Evolutionary conservation across 2,329 filamentous ascomycete genomes (phyloP).

Genomic region (Didymella pomorum): DNA sequence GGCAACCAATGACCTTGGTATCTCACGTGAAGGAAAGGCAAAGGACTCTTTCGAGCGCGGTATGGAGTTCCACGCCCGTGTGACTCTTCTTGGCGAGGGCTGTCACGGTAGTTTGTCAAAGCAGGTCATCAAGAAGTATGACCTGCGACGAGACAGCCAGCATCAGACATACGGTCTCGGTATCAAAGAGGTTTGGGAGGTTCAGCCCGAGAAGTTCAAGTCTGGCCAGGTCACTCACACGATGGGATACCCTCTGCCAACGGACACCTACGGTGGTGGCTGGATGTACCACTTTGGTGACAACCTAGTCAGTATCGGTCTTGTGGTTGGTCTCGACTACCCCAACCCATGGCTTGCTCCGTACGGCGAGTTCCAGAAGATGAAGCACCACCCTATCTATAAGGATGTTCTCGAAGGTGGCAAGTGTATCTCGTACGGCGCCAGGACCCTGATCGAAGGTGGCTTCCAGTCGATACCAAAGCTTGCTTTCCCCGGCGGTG

Average conservation of each 20-base stretch:
- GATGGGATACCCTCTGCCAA: conserved; percentile 88
- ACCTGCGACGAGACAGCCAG: conserved; percentile 86
- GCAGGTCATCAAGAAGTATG: conserved; percentile 92
- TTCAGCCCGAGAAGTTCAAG: conserved; percentile 89
- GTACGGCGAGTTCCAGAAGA: conserved; percentile 96
- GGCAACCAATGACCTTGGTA: conserved; percentile 92
- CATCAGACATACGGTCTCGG: conserved; percentile 95
- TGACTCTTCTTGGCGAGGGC: conserved; percentile 92
- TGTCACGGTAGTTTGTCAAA: conserved; percentile 96
- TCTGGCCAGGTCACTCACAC: conserved; percentile 87
- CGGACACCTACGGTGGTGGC: conserved; percentile 93
- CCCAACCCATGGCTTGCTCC: conserved; percentile 95
- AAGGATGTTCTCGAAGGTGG: conserved; percentile 87
- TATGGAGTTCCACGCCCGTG: conserved; percentile 96
- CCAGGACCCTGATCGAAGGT: conserved; percentile 89
- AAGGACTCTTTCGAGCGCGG: conserved; percentile 94
- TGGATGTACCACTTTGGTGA: conserved; percentile 99
- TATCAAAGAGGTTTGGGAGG: conserved; percentile 97
- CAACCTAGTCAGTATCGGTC: conserved; percentile 89
- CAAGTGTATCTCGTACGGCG: conserved; percentile 96
- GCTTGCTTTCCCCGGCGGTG: conserved; percentile 93
- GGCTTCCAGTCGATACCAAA: conserved; percentile 98
- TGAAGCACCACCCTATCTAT: conserved; percentile 97
- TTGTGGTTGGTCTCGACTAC: conserved; percentile 95
- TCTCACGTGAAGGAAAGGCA: conserved; percentile 80